These are phyloP conservation scores for Tulasnella sp. DNA, from an alignment of 768 basidiomycete genomes.

Conservation along the genomic window DNA sequence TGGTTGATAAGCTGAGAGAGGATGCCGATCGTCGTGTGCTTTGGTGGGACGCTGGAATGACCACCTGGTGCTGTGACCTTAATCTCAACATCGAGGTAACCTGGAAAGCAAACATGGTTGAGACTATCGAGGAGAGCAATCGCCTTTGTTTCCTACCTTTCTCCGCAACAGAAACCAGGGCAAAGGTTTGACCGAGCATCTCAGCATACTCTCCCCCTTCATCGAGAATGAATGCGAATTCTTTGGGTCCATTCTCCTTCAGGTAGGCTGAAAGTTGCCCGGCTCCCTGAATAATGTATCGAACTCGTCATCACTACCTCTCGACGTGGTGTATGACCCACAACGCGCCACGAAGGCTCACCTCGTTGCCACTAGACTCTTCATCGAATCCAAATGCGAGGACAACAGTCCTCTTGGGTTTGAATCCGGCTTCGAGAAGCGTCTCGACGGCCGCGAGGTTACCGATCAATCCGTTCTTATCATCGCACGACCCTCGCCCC, in stretches of 20 bases:
- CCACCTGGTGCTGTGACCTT: slow-evolving; percentile 64
- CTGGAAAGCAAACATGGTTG: background rate
- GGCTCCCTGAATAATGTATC: slow-evolving; percentile 40
- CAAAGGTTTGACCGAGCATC: slow-evolving; percentile 43
- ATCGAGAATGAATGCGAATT: slow-evolving; percentile 72
- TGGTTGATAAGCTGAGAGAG: slow-evolving; percentile 58
- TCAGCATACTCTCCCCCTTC: slow-evolving; percentile 55
- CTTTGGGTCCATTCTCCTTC: slow-evolving; percentile 54
- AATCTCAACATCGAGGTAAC: slow-evolving; percentile 51
- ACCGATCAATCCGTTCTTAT: slow-evolving; percentile 66
- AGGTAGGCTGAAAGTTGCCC: slow-evolving; percentile 35
- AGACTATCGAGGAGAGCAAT: too few relatives aligned
- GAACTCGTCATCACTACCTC: too few relatives aligned
- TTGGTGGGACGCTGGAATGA: slow-evolving; percentile 75
- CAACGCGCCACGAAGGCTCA: slow-evolving; percentile 19
- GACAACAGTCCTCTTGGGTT: slow-evolving; percentile 52
- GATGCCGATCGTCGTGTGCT: slow-evolving; percentile 72
- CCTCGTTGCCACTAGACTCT: slow-evolving; percentile 46
- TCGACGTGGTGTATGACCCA: too few relatives aligned
- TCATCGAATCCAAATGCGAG: slow-evolving; percentile 70
- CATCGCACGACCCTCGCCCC: slow-evolving; percentile 67
- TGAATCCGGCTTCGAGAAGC: slow-evolving; percentile 49
- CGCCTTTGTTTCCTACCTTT: slow-evolving; percentile 35
- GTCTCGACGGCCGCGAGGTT: slow-evolving; percentile 49
- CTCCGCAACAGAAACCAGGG: slow-evolving; percentile 56